These are phyloP conservation scores for Leishmania mexicana DNA, from an alignment of 208 protist species.

Conservation along the genomic window DNA sequence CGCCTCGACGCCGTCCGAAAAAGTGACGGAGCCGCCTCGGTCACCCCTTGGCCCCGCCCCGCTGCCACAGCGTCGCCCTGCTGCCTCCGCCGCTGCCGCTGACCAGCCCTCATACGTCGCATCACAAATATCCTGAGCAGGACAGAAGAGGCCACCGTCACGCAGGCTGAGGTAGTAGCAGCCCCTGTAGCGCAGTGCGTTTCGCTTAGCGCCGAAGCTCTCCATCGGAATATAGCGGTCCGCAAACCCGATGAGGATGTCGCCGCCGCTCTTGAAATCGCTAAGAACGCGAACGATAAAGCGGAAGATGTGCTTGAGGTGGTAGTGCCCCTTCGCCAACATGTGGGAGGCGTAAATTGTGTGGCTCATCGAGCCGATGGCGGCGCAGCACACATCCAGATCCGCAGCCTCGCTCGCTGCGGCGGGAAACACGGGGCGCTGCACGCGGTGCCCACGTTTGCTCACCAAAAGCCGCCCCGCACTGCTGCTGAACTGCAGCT, in stretches of 20 bases:
- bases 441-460: constrained; percentile 20
- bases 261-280: constrained; percentile 29
- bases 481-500: constrained; percentile 25
- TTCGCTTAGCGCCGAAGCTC: constrained; percentile 44
- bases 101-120: constrained; percentile 5
- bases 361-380: constrained; percentile 45
- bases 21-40: neutral
- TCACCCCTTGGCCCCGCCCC: neutral
- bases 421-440: constrained; percentile 10
- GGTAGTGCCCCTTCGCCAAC: constrained; percentile 12
- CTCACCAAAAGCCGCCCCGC: constrained; percentile 29
- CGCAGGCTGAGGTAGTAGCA: constrained; percentile 56
- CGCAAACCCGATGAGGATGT: constrained; percentile 51
- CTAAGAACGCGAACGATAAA: constrained; percentile 21
- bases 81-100: constrained; percentile 10
- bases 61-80: constrained; percentile 6
- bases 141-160: constrained; percentile 38
- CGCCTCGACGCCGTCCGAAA: neutral
- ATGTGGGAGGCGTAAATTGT: constrained; percentile 26
- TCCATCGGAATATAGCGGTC: constrained; percentile 59
- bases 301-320: constrained; percentile 15
- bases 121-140: constrained; percentile 17
- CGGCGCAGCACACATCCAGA: constrained; percentile 32
- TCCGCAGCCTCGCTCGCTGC: neutral
- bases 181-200: constrained; percentile 41